Percentiles rank a stretch among this genome's conserved stretches.
These are phyloP conservation scores for Bonia amplexicaulis DNA, from an alignment of 176 grass and related monocot genomes.

Conservation along the genomic window DNA sequence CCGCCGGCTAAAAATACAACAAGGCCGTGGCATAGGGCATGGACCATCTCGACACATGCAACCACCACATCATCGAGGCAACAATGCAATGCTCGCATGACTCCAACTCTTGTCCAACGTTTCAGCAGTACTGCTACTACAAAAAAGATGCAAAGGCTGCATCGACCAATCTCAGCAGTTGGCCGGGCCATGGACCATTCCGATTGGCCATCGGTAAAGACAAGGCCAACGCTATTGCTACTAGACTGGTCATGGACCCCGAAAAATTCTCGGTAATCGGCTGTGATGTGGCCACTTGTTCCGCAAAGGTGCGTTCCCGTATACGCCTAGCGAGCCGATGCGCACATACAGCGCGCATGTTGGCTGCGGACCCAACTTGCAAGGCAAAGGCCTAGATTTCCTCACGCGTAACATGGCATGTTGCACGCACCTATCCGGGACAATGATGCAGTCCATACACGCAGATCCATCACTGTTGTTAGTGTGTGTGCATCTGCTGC, in stretches of 20 bases:
- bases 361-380: constrained; percentile 29
- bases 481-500: not conserved
- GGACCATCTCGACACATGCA: constrained; percentile 28
- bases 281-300: constrained; percentile 26
- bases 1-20: constrained; percentile 32
- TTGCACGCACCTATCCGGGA: not conserved
- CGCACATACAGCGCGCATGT: not conserved
- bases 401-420: constrained; percentile 46
- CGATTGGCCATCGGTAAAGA: constrained; percentile 5
- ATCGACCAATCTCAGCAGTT: not conserved
- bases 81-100: constrained; percentile 29
- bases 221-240: constrained; percentile 4
- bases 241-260: constrained; percentile 23
- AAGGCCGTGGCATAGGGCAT: not conserved
- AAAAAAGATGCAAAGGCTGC: not conserved
- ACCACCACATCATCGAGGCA: constrained; percentile 23
- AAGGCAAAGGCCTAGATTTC: constrained; percentile 33
- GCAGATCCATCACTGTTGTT: not conserved
- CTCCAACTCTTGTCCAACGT: not conserved
- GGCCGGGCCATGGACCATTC: constrained; percentile 24
- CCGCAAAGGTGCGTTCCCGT: not conserved
- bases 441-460: not conserved
- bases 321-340: not conserved
- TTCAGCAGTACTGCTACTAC: not conserved
- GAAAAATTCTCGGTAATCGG: not conserved